Base-by-base conservation (phyloP, 2,329 filamentous ascomycete species). In the Ophiosphaerella korrae region DNA sequence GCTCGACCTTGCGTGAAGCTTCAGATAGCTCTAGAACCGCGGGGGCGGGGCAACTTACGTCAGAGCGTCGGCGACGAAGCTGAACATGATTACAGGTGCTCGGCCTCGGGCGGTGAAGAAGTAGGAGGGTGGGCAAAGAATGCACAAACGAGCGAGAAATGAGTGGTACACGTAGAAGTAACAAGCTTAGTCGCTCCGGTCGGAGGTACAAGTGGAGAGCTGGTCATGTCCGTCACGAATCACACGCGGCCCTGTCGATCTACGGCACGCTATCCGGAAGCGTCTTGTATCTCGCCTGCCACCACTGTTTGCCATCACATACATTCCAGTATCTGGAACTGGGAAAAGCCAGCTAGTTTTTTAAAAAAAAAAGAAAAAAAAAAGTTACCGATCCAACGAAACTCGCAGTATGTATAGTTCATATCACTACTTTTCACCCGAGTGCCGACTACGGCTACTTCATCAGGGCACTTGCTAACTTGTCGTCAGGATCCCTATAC, bases 21-120 rank as follows among this genome's bases (percentile, higher is more conserved):
- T 54, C 53, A 38, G 51, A 39, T 47, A 45, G 51, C 50, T 53
- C 48, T 37, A 34, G 36, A 37, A 48, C 16, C 57, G 64, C 58
- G 69, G 67, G 66, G 69, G 59, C 53, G 62, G 63, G 65, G 60
- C 52, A 38, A 64, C 70, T 57, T 62, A 72, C 71, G 70, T 72
- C 54, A 73, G 57, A 45, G 66, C 71, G 64, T 73, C 70, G 48
- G 71, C 71, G 48, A 73, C 64, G 57, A 73, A 73, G 58, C 70
- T 55, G 52, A 73, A 73, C 71, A 73, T 73, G 42, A 11, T 62
- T 18, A 42, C 47, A 47, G 33, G 34, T 33, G 33, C 26, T 54
- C 38, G 32, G 42, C 45, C 26, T 46, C 35, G 32, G 26, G 32
- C 24, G 23, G 16, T 42, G 42, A 43, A 31, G 47, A 11, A 8